Percentiles rank a stretch among this genome's conserved stretches.
Evolutionary conservation across 331 rosid genomes (phyloP).

Genomic region (Acacia concinna): DNA sequence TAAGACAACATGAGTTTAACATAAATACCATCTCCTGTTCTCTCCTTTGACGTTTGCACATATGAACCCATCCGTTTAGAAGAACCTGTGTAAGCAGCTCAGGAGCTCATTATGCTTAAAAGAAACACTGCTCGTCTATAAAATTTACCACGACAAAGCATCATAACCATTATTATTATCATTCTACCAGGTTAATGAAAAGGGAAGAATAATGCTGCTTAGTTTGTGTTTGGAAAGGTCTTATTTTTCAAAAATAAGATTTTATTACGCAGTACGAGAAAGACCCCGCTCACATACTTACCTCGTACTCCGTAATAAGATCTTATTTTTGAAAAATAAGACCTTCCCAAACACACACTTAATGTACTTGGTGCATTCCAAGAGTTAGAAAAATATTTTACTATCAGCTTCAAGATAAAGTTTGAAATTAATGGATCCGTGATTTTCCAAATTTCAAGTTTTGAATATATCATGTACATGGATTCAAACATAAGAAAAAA

Average conservation of each 20-base stretch:
- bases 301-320: too few relatives aligned
- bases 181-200: conserved; percentile 16
- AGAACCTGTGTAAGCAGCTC: conserved; percentile 52
- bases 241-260: too few relatives aligned
- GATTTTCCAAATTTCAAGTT: conserved; percentile 4
- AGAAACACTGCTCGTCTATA: conserved; percentile 2
- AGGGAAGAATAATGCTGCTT: conserved; percentile 16
- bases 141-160: neutral
- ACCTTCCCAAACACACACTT: too few relatives aligned
- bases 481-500: conserved; percentile 21
- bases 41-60: conserved; percentile 73
- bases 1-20: conserved; percentile 22
- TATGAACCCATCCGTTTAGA: conserved; percentile 91
- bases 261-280: too few relatives aligned
- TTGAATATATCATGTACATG: neutral
- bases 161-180: neutral
- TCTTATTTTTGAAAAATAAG: too few relatives aligned
- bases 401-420: conserved; percentile 12
- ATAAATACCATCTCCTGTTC: conserved; percentile 89
- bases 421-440: neutral
- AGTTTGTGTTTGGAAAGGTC: too few relatives aligned
- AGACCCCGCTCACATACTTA: too few relatives aligned
- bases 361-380: conserved; percentile 21
- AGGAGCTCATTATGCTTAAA: conserved; percentile 16
- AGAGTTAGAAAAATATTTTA: neutral